These are phyloP conservation scores for Ustilago cynodontis DNA, from an alignment of 1,284 basidiomycete species.

Conservation along the genomic window DNA sequence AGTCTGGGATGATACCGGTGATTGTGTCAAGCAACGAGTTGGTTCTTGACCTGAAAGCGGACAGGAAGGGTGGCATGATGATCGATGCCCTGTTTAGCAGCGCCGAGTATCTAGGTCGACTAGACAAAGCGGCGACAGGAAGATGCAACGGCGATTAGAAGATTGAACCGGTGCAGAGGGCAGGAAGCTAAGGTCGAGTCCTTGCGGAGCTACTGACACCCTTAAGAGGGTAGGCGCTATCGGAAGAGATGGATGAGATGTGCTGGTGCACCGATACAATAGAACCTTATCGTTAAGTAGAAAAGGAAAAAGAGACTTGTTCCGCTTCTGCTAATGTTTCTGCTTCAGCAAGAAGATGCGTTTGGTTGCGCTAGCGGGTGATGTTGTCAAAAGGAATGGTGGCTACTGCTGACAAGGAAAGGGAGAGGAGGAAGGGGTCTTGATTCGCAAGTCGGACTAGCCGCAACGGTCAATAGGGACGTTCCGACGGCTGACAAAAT, in stretches of 20 bases:
- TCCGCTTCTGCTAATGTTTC: background rate
- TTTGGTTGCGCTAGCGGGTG: background rate
- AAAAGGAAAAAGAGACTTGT: too few relatives aligned
- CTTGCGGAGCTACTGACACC: background rate
- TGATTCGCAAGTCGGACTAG: background rate
- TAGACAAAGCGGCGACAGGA: background rate
- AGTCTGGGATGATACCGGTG: conserved; percentile 38
- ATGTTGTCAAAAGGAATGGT: background rate
- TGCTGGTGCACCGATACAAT: background rate
- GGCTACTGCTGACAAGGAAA: background rate
- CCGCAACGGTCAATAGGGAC: background rate
- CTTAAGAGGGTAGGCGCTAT: background rate
- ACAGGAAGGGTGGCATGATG: conserved; percentile 33
- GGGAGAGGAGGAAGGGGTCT: background rate
- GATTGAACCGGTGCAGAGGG: background rate
- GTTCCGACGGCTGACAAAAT: background rate
- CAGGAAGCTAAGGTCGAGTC: background rate
- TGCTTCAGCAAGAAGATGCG: background rate
- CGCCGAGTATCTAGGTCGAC: background rate
- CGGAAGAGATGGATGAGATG: background rate
- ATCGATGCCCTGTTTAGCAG: background rate
- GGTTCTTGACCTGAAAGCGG: conserved; percentile 35
- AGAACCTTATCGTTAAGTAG: background rate
- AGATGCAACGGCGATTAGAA: background rate
- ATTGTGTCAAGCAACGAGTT: conserved; percentile 48